A percentile compares a stretch with the other conserved stretches of the same genome.
phyloP scores from a whole-genome alignment of 495 filamentous ascomycete species.

The Patellaria atrata region DNA sequence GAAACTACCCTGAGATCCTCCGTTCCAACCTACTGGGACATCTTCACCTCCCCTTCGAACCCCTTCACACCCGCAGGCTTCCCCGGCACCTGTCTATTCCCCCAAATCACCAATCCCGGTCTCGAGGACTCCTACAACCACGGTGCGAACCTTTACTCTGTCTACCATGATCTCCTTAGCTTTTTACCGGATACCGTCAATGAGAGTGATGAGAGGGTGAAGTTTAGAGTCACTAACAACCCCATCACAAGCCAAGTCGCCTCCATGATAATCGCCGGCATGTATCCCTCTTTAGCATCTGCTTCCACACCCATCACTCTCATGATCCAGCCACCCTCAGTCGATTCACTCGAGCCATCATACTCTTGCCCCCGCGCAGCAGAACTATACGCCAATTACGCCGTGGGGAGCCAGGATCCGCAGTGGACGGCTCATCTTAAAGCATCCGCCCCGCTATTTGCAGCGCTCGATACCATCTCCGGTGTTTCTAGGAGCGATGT shows the following conservation, averaged over 20 bases:
- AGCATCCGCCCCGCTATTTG: constrained; percentile 36
- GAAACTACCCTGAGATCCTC: constrained; percentile 25
- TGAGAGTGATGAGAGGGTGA: constrained; percentile 25
- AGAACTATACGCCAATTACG: constrained; percentile 32
- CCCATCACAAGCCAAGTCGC: constrained; percentile 58
- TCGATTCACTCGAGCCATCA: constrained; percentile 50
- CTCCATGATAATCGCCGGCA: constrained; percentile 46
- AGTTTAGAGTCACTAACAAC: constrained; percentile 54
- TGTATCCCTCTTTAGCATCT: constrained; percentile 31
- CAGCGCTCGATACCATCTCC: constrained; percentile 41
- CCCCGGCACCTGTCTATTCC: constrained; percentile 53
- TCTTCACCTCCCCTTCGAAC: constrained; percentile 39
- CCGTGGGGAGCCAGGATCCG: constrained; percentile 28
- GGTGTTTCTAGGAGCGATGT: constrained; percentile 38
- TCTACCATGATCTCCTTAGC: constrained; percentile 44
- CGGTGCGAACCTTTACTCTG: constrained; percentile 46
- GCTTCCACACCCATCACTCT: constrained; percentile 27
- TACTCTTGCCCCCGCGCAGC: constrained; percentile 41
- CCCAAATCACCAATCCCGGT: constrained; percentile 50
- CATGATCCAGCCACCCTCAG: constrained; percentile 33
- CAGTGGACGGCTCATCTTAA: constrained; percentile 44
- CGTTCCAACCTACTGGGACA: constrained; percentile 40
- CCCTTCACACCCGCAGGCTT: constrained; percentile 44
- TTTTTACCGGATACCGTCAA: constrained; percentile 39
- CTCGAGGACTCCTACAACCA: constrained; percentile 53